These are phyloP conservation scores for Trichosporon sp. DNA, from an alignment of 1,284 basidiomycete species.

Conservation along the genomic window DNA sequence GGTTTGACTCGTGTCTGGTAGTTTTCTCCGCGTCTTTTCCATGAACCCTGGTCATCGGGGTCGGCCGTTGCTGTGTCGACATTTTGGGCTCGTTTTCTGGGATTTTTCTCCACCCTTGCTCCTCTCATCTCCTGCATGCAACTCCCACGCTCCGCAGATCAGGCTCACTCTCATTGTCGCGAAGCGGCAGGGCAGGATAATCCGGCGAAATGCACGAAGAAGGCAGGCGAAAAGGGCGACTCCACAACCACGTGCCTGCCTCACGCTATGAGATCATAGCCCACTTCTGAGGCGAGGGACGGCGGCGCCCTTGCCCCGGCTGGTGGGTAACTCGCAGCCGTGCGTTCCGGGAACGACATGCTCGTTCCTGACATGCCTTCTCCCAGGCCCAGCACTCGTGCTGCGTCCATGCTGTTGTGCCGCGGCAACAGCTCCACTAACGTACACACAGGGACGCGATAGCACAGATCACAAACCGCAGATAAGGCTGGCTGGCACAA, in stretches of 20 bases:
- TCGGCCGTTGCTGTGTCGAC: neutral
- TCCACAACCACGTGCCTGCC: slow-evolving; percentile 7
- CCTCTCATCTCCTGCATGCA: neutral
- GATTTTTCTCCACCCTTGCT: neutral
- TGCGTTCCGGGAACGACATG: neutral
- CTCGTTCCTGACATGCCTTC: neutral
- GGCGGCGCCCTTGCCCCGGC: neutral
- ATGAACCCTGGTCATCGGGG: neutral
- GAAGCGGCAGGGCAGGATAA: neutral
- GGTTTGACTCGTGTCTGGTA: neutral
- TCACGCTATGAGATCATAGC: neutral
- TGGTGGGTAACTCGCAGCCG: no score
- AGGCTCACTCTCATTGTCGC: neutral
- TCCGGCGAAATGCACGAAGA: neutral
- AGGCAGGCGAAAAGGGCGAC: neutral
- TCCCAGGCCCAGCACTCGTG: neutral
- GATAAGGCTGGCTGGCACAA: neutral
- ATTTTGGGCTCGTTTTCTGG: neutral
- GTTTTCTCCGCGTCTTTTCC: neutral
- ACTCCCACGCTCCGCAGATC: neutral
- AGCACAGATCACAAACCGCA: neutral
- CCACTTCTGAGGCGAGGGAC: neutral
- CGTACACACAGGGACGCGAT: neutral
- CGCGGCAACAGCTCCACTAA: neutral
- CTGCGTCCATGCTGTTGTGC: neutral